Percentiles rank a stretch among this genome's conserved stretches.
Conservation (phyloP, 2,329 filamentous ascomycete genomes). For the Canariomyces notabilis region DNA sequence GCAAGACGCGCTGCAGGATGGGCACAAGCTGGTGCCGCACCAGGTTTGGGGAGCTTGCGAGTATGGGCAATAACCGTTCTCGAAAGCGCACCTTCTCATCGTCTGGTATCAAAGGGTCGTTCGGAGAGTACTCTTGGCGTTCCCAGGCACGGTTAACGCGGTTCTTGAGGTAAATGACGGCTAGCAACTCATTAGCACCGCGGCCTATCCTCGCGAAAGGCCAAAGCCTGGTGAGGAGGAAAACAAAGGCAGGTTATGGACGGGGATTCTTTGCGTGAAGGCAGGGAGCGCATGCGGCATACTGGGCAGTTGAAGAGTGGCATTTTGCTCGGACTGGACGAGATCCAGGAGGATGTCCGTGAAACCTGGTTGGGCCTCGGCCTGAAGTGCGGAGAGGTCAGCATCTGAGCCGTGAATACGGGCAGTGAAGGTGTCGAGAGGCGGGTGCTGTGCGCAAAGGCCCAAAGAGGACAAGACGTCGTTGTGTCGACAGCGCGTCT, state of each 20-base stretch:
- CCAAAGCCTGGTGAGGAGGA: neutral
- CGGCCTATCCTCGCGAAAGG: neutral
- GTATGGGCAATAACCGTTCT: conserved; percentile 80
- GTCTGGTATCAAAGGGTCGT: conserved; percentile 73
- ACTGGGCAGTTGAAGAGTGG: conserved; percentile 83
- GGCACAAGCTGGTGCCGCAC: conserved; percentile 92
- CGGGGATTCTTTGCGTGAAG: conserved; percentile 1
- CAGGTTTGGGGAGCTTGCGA: conserved; percentile 72
- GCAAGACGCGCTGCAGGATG: conserved; percentile 90
- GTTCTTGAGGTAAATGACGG: conserved; percentile 97
- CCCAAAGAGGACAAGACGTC: conserved; percentile 4
- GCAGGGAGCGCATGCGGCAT: conserved; percentile 39
- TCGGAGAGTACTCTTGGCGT: conserved; percentile 66
- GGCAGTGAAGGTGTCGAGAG: conserved; percentile 9
- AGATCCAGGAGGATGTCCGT: conserved; percentile 87
- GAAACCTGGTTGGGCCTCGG: conserved; percentile 86
- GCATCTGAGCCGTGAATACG: conserved; percentile 22
- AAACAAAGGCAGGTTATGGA: neutral
- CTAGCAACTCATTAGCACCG: conserved; percentile 42
- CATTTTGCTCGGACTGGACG: conserved; percentile 80
- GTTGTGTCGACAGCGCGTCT: conserved; percentile 6
- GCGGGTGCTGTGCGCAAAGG: neutral
- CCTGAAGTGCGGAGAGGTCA: conserved; percentile 46
- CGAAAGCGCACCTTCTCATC: conserved; percentile 84
- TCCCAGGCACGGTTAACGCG: conserved; percentile 91